These are phyloP conservation scores for Tuber microsphaerosporum DNA, from an alignment of 495 filamentous ascomycete genomes.

Conservation along the genomic window DNA sequence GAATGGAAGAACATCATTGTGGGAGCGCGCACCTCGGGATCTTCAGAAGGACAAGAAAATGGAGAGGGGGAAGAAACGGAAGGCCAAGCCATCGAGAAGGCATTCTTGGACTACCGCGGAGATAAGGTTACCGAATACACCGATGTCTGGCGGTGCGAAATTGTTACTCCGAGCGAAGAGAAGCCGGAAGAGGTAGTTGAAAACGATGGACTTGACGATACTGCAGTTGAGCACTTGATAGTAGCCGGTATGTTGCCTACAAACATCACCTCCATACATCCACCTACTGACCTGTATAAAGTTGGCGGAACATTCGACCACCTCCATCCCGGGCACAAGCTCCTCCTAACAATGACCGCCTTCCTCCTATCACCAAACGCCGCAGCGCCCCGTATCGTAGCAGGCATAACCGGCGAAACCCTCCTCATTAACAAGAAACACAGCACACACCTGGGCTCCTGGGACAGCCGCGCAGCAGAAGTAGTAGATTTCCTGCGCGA, in stretches of 20 bases:
- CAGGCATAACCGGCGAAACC: slow-evolving; percentile 83
- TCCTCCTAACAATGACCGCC: slow-evolving; percentile 77
- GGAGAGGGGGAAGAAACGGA: slow-evolving; percentile 29
- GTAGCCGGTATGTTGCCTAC: slow-evolving; percentile 20
- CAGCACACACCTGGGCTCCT: slow-evolving; percentile 67
- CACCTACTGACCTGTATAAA: not conserved
- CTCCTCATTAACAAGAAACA: slow-evolving; percentile 83
- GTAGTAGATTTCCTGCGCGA: slow-evolving; percentile 65
- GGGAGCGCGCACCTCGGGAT: slow-evolving; percentile 2
- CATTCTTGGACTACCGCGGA: slow-evolving; percentile 25
- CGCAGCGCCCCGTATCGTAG: slow-evolving; percentile 53
- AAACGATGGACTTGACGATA: slow-evolving; percentile 5
- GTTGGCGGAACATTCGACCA: slow-evolving; percentile 96
- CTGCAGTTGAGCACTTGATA: slow-evolving; percentile 29
- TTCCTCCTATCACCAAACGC: slow-evolving; percentile 54
- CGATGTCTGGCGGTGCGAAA: slow-evolving; percentile 13
- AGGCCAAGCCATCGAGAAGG: slow-evolving; percentile 30
- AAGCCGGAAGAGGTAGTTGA: slow-evolving; percentile 22
- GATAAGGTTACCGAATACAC: slow-evolving; percentile 25
- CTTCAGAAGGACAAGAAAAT: slow-evolving; percentile 24
- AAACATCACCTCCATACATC: slow-evolving; percentile 8
- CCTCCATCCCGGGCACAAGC: slow-evolving; percentile 90
- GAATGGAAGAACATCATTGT: slow-evolving; percentile 63
- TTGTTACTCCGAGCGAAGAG: slow-evolving; percentile 18
- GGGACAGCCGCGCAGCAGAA: slow-evolving; percentile 61